phyloP scores from a whole-genome alignment of 1,139 yeast genomes.

The Pichia sp. region DNA sequence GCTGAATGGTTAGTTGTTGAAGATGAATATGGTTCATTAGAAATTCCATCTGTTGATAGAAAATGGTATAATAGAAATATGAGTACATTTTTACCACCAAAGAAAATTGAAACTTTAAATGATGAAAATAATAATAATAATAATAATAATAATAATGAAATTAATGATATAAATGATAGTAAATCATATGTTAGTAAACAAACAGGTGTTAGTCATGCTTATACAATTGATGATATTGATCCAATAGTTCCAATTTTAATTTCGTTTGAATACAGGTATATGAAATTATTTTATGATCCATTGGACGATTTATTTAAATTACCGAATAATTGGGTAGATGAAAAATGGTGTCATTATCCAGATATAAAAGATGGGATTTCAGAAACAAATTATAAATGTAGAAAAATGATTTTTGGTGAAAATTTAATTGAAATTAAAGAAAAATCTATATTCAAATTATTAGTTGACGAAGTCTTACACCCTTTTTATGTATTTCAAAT shows the following conservation, averaged over 20 bases:
- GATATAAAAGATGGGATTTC: slow-evolving; percentile 66
- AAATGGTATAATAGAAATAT: slow-evolving; percentile 63
- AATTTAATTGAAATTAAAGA: slow-evolving; percentile 74
- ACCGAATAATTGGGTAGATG: slow-evolving; percentile 82
- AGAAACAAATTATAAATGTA: slow-evolving; percentile 59
- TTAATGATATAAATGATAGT: slow-evolving; percentile 1
- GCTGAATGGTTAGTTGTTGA: slow-evolving; percentile 95
- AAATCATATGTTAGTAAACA: slow-evolving; percentile 2
- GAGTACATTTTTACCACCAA: slow-evolving; percentile 50
- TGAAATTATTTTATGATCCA: slow-evolving; percentile 79
- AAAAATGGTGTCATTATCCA: slow-evolving; percentile 59
- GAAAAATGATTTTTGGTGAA: slow-evolving; percentile 67
- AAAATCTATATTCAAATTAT: slow-evolving; percentile 56
- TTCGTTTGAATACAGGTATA: slow-evolving; percentile 73
- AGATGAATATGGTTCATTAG: slow-evolving; percentile 85
- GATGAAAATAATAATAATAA: slow-evolving; percentile 22
- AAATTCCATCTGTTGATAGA: slow-evolving; percentile 49
- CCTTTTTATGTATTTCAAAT: slow-evolving; percentile 94
- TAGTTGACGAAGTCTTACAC: slow-evolving; percentile 84
- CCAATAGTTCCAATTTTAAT: slow-evolving; percentile 68
- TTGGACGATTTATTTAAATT: slow-evolving; percentile 79
- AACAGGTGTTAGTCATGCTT: slow-evolving; percentile 10
- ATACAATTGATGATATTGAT: slow-evolving; percentile 35
- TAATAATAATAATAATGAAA: slow-evolving; percentile 4
- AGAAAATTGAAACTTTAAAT: slow-evolving; percentile 14